phyloP scores from a whole-genome alignment of 2,329 filamentous ascomycete genomes.

The Eurotiales sp. region DNA sequence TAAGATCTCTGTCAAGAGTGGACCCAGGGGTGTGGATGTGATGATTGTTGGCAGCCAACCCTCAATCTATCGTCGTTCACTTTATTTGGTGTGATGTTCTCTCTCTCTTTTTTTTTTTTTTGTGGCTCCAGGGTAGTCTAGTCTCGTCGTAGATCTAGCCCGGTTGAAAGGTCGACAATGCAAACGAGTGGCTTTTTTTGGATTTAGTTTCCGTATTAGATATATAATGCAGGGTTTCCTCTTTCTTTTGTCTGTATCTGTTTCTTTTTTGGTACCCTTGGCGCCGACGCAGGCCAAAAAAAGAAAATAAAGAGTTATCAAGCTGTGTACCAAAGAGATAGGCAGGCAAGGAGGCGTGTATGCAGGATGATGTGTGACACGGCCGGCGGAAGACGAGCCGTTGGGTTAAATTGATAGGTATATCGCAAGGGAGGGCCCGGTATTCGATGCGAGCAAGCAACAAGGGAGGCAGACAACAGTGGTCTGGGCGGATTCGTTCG shows the following conservation, averaged over 20 bases:
- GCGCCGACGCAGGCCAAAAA: background rate
- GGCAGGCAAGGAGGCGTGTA: conserved; percentile 10
- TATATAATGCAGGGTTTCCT: background rate
- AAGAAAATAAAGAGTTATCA: conserved; percentile 2
- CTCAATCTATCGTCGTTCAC: too few relatives aligned
- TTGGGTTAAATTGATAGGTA: conserved; percentile 9
- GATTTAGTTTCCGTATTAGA: background rate
- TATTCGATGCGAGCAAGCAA: background rate
- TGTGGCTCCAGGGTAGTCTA: too few relatives aligned
- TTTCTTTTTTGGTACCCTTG: too few relatives aligned
- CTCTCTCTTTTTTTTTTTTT: too few relatives aligned
- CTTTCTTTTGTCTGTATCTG: background rate
- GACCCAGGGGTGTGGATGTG: too few relatives aligned
- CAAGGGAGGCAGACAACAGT: conserved; percentile 2
- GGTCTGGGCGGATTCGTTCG: conserved; percentile 4
- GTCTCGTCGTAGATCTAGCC: too few relatives aligned
- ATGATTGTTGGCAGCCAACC: too few relatives aligned
- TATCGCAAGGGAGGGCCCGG: conserved; percentile 11
- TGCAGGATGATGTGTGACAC: conserved; percentile 12
- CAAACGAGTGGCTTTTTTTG: background rate
- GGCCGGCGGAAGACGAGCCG: conserved; percentile 8
- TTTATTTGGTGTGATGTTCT: too few relatives aligned
- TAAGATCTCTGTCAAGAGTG: conserved; percentile 9
- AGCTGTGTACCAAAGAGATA: background rate
- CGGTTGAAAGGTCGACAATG: conserved; percentile 3